phyloP scores from a whole-genome alignment of 1,284 basidiomycete genomes.

The Melampsora americana region DNA sequence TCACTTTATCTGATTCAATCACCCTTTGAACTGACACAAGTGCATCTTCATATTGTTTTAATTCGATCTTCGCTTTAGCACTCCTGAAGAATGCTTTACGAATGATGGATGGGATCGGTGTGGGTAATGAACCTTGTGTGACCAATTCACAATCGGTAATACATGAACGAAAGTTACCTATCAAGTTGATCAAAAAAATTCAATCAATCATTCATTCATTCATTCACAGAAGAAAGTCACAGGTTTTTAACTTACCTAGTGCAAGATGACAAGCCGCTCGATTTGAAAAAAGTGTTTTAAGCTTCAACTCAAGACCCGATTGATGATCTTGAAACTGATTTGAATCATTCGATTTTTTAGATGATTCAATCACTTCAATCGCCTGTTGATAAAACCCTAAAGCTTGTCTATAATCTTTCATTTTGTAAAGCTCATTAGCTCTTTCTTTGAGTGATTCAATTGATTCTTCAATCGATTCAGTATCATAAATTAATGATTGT shows the following conservation, averaged over 20 bases:
- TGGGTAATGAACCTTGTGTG: slow-evolving; percentile 14
- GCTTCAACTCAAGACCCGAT: neutral
- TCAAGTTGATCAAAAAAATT: neutral
- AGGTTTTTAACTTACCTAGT: slow-evolving; percentile 33
- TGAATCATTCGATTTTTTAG: neutral
- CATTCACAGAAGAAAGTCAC: no score
- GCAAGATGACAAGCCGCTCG: slow-evolving; percentile 44
- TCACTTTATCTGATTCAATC: slow-evolving; percentile 7
- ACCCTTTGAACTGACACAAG: slow-evolving; percentile 21
- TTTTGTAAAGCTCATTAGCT: slow-evolving; percentile 30
- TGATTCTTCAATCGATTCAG: slow-evolving; percentile 14
- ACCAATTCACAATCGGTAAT: slow-evolving; percentile 24
- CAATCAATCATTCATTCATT: neutral
- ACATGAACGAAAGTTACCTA: slow-evolving; percentile 37
- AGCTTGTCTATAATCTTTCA: slow-evolving; percentile 21
- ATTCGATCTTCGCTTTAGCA: slow-evolving; percentile 13
- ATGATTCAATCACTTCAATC: slow-evolving; percentile 11
- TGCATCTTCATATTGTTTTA: slow-evolving; percentile 22
- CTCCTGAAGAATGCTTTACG: slow-evolving; percentile 37
- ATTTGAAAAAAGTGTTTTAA: slow-evolving; percentile 20
- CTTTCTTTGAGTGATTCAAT: slow-evolving; percentile 21
- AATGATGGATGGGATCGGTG: slow-evolving; percentile 7
- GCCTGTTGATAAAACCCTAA: slow-evolving; percentile 39
- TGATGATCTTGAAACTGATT: no score
- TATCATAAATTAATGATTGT: slow-evolving; percentile 35